Percentiles rank a stretch among this genome's conserved stretches.
phyloP scores from a whole-genome alignment of 176 grass and related monocot species.

The Thalia dealbata region DNA sequence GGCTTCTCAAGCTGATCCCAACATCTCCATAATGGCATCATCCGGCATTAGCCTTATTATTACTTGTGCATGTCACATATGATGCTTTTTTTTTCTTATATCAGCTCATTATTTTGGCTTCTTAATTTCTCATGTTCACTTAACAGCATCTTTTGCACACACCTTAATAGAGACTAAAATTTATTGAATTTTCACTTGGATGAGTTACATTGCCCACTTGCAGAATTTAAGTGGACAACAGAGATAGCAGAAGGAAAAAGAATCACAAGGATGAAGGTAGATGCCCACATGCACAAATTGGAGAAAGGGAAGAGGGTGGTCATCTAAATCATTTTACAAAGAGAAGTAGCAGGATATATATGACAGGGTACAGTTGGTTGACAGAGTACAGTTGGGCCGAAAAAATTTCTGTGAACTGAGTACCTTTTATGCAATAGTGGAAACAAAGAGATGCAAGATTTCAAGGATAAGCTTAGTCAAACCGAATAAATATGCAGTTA shows the following conservation, averaged over 20 bases:
- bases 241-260: background rate
- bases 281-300: background rate
- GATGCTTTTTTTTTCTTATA: background rate
- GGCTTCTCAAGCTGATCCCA: background rate
- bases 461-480: background rate
- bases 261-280: background rate
- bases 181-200: no score
- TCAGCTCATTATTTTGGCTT: background rate
- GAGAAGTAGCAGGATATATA: background rate
- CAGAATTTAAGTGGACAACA: background rate
- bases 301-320: background rate
- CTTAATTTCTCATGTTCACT: background rate
- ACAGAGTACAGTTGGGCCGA: no score
- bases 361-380: background rate
- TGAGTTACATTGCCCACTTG: background rate
- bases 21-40: background rate
- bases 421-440: background rate
- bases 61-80: background rate
- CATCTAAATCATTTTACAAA: background rate
- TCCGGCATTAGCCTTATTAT: background rate
- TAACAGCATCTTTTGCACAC: no score
- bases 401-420: background rate
- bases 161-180: no score
- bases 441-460: no score
- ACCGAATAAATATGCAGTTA: background rate